phyloP scores from a whole-genome alignment of 805 yeast species.

The Pichia ethanolica region DNA sequence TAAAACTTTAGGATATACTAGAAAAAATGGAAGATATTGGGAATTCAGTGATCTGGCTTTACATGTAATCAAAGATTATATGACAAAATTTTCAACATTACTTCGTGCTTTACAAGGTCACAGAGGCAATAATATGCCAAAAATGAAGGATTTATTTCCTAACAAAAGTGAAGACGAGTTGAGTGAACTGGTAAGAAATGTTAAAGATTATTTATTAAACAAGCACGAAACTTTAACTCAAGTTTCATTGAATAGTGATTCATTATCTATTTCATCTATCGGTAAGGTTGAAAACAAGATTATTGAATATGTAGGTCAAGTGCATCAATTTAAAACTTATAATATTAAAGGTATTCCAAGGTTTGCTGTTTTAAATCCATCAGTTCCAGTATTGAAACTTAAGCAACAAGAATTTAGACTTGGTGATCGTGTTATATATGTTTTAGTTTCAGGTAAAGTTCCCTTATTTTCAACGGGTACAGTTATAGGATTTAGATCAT shows the following conservation, averaged over 20 bases:
- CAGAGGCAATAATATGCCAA: conserved; percentile 30
- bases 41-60: conserved; percentile 73
- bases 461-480: conserved; percentile 87
- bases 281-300: conserved; percentile 58
- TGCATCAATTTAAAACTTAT: conserved; percentile 41
- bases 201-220: conserved; percentile 39
- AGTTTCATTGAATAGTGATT: conserved; percentile 72
- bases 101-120: conserved; percentile 31
- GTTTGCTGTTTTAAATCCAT: conserved; percentile 72
- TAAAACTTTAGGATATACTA: conserved; percentile 85
- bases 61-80: conserved; percentile 55
- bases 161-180: conserved; percentile 35
- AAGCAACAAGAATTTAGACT: conserved; percentile 69
- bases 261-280: conserved; percentile 60
- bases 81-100: conserved; percentile 52
- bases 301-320: conserved; percentile 34
- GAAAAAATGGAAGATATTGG: conserved; percentile 64
- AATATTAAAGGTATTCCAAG: conserved; percentile 78
- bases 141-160: conserved; percentile 30
- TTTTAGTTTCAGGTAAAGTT: conserved; percentile 81
- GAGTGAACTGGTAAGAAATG: conserved; percentile 32
- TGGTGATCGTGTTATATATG: conserved; percentile 86
- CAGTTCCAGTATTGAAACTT: conserved; percentile 61
- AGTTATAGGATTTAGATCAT: conserved; percentile 56
- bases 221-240: conserved; percentile 42